These are phyloP conservation scores for Komagataella populi DNA, from an alignment of 805 yeast genomes.

Conservation along the genomic window DNA sequence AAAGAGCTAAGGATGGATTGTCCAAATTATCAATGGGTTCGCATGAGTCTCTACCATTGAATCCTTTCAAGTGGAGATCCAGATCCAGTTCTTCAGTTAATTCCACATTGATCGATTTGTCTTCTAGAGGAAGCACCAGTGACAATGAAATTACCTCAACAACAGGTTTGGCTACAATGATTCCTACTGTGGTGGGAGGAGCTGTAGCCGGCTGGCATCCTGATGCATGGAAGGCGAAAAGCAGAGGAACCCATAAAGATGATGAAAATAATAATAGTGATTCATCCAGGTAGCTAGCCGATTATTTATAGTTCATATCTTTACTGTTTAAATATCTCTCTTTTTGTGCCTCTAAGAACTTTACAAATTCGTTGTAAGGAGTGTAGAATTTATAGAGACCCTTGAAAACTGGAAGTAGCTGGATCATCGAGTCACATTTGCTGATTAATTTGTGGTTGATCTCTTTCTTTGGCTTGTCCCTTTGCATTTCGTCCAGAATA, in stretches of 20 bases:
- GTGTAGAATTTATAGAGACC: slow-evolving; percentile 36
- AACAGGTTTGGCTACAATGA: slow-evolving; percentile 20
- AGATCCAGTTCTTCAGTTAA: not conserved
- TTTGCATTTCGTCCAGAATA: slow-evolving; percentile 24
- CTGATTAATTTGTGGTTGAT: slow-evolving; percentile 20
- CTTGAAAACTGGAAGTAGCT: slow-evolving; percentile 38
- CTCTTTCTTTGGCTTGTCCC: slow-evolving; percentile 10
- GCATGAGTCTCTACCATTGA: not conserved
- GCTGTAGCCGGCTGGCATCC: slow-evolving; percentile 39
- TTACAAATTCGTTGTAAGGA: slow-evolving; percentile 33
- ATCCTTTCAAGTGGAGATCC: not conserved
- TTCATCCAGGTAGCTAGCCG: not conserved
- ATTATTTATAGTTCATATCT: not conserved
- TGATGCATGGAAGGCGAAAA: not conserved
- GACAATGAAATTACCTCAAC: not conserved
- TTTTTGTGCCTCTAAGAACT: slow-evolving; percentile 22
- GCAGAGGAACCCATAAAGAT: not conserved
- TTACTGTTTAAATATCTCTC: slow-evolving; percentile 3
- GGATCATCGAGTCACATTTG: slow-evolving; percentile 32
- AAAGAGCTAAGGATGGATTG: slow-evolving; percentile 15
- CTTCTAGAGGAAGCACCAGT: slow-evolving; percentile 2
- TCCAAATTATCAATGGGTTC: not conserved
- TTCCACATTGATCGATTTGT: not conserved
- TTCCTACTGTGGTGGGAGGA: slow-evolving; percentile 42
- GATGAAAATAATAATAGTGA: not conserved